Evolutionary conservation across 331 rosid species (phyloP).

Genomic region (Acacia pycnantha): DNA sequence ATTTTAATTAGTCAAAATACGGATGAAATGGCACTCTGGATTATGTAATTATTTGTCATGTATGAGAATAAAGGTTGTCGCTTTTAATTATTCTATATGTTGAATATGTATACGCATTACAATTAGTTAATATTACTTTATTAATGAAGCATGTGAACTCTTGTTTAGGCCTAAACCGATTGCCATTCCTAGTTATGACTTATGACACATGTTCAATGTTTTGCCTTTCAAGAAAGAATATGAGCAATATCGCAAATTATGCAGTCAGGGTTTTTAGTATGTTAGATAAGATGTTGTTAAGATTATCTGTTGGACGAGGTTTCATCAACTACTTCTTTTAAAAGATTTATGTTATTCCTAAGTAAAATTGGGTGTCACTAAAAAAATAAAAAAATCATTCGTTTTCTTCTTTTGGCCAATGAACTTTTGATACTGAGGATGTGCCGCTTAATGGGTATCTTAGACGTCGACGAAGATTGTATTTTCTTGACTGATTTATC

Average conservation of each 20-base stretch:
- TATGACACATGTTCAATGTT: not conserved
- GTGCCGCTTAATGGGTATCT: not conserved
- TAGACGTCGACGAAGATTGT: not conserved
- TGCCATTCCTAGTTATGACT: not conserved
- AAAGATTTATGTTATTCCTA: not conserved
- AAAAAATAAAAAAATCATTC: not conserved
- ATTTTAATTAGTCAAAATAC: too few species aligned
- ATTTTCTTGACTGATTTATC: not conserved
- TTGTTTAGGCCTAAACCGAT: not conserved
- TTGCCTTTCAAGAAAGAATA: not conserved
- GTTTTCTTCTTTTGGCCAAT: not conserved
- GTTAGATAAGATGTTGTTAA: not conserved
- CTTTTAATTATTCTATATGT: not conserved
- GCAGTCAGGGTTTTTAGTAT: not conserved
- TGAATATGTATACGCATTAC: not conserved
- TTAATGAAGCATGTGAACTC: not conserved
- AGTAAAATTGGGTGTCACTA: not conserved
- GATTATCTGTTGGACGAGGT: not conserved
- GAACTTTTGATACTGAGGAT: not conserved
- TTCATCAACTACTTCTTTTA: not conserved
- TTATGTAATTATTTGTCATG: not conserved
- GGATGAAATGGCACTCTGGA: too few species aligned
- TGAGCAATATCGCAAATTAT: not conserved
- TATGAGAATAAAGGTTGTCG: not conserved
- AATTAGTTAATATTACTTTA: not conserved